Base-by-base conservation (phyloP, 2,329 filamentous ascomycete species). In the Claviceps africana region DNA sequence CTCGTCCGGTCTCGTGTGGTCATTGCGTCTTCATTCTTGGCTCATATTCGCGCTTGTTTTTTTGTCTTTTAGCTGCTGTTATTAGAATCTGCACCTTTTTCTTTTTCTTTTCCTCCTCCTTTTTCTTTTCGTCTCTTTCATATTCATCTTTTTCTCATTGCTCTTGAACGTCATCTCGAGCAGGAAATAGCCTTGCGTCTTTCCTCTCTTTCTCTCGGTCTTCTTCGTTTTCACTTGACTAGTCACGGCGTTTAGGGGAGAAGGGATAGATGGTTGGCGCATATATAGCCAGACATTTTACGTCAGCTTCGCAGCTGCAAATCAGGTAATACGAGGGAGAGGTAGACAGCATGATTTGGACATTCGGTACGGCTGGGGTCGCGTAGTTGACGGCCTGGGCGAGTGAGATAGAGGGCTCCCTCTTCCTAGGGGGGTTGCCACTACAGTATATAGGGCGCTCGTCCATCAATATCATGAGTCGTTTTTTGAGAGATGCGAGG, bases 211-310 rank as follows among this genome's bases (percentile, higher is more conserved):
- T 11, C 39, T 40, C 9, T 43, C 28, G n/a, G 1, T 47, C 47
- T 9, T 47, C 51, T 53, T 35, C 15, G 30, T 51, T 28, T 48
- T 51, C 52, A 50, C 47, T 55, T 49, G 50, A 28, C 28, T 44
- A 51, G 35, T 48, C 44, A 39, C 45, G 52, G 44, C 52, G 52
- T 53, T 53, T 22, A 45, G 40, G 25, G 28, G 37, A 28, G 48
- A 33, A 44, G 17, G 48, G 44, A 47, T 44, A 33, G 35, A 47
- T 19, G 39, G n/a, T 50, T n/a, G 39, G 48, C 40, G 42, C 21
- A 44, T 15, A 28, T 19, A 40, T 13, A 28, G 48, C 19, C 48
- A 30, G 40, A 51, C 19, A 35, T 13, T 22, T 33, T 50, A 33
- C 15, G 22, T 30, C 10, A 51, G 48, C 48, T 51, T 48, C 25